A percentile compares a stretch with the other conserved stretches of the same genome.
Evolutionary conservation across 495 filamentous ascomycete species (phyloP).

Genomic region (Aeminium ludgeri): DNA sequence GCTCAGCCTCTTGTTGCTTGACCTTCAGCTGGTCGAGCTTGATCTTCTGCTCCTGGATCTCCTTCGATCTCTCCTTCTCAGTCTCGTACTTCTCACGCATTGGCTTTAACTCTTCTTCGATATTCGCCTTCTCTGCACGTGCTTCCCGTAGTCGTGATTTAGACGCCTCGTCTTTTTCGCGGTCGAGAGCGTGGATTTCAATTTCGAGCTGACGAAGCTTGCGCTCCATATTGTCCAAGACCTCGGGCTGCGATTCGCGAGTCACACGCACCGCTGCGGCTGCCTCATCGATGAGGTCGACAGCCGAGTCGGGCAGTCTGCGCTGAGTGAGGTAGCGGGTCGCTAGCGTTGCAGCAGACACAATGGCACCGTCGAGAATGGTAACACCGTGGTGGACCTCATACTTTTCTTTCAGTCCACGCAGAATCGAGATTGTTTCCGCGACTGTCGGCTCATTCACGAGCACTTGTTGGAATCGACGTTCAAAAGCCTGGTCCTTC

Average conservation of each 20-base stretch:
- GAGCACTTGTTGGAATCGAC: slow-evolving; percentile 93
- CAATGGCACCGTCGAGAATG: slow-evolving; percentile 83
- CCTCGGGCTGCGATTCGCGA: slow-evolving; percentile 87
- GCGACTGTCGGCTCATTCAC: slow-evolving; percentile 79
- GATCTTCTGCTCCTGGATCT: slow-evolving; percentile 90
- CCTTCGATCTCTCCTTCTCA: slow-evolving; percentile 70
- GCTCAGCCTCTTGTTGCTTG: slow-evolving; percentile 83
- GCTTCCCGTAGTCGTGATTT: slow-evolving; percentile 62
- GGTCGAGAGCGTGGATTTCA: slow-evolving; percentile 83
- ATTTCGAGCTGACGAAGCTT: slow-evolving; percentile 79
- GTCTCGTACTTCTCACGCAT: slow-evolving; percentile 89
- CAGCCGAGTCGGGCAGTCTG: slow-evolving; percentile 85
- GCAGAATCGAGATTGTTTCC: slow-evolving; percentile 91
- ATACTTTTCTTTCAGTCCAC: slow-evolving; percentile 92
- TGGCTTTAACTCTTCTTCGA: slow-evolving; percentile 77
- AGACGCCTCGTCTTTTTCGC: slow-evolving; percentile 89
- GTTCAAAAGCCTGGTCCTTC: slow-evolving; percentile 94
- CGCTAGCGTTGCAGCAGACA: slow-evolving; percentile 74
- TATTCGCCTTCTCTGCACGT: slow-evolving; percentile 78
- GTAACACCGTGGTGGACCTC: slow-evolving; percentile 96
- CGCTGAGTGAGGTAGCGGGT: slow-evolving; percentile 80
- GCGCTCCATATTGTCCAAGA: slow-evolving; percentile 81
- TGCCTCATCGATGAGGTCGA: slow-evolving; percentile 91
- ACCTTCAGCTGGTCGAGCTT: slow-evolving; percentile 76
- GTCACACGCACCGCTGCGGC: slow-evolving; percentile 87